A percentile compares a stretch with the other conserved stretches of the same genome.
phyloP scores from a whole-genome alignment of 1,284 basidiomycete genomes.

The Apiotrichum gamsii region DNA sequence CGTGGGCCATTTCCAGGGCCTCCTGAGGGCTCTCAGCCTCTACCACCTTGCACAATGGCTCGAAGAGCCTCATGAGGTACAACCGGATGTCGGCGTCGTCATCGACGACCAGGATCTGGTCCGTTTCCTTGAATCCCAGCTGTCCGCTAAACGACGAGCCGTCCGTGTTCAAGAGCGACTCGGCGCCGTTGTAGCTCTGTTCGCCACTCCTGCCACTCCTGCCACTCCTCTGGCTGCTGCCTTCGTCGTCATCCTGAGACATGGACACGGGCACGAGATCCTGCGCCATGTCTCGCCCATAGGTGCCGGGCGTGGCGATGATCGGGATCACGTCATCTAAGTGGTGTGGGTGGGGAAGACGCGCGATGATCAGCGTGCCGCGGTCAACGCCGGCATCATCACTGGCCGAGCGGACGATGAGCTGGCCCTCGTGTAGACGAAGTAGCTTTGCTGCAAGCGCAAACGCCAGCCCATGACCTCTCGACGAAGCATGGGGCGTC shows the following conservation, averaged over 20 bases:
- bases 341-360: too few relatives aligned
- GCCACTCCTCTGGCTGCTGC: too few relatives aligned
- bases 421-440: slow-evolving; percentile 45
- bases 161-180: neutral
- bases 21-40: slow-evolving; percentile 43
- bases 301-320: slow-evolving; percentile 16
- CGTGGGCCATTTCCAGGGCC: slow-evolving; percentile 34
- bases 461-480: too few relatives aligned
- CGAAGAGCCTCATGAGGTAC: slow-evolving; percentile 38
- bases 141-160: neutral
- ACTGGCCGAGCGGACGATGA: slow-evolving; percentile 13
- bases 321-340: too few relatives aligned
- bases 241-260: neutral
- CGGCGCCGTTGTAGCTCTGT: neutral
- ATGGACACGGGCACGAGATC: slow-evolving; percentile 10
- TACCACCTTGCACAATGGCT: slow-evolving; percentile 41
- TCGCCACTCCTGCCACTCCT: too few relatives aligned
- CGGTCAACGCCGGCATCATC: too few relatives aligned
- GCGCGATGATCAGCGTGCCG: slow-evolving; percentile 14
- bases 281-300: slow-evolving; percentile 12
- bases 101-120: slow-evolving; percentile 31
- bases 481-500: too few relatives aligned
- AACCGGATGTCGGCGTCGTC: slow-evolving; percentile 34
- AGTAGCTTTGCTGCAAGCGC: slow-evolving; percentile 40
- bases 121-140: slow-evolving; percentile 24